Evolutionary conservation across 2,329 filamentous ascomycete species (phyloP).

Genomic region (Cladophialophora yegresii): DNA sequence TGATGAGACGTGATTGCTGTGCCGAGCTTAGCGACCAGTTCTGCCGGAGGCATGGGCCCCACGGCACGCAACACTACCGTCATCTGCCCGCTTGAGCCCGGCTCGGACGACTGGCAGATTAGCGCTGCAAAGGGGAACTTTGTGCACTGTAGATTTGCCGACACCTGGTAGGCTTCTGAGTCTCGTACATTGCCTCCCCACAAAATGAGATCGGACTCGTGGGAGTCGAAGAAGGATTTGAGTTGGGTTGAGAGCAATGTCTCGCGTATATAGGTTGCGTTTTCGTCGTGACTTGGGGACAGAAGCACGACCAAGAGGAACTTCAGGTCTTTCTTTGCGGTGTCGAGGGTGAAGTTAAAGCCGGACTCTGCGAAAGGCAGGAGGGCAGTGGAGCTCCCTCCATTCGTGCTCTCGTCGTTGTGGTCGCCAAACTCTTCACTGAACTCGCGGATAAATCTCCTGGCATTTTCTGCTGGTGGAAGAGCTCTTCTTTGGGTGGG

Average conservation of each 20-base stretch:
- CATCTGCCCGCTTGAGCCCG: conserved; percentile 65
- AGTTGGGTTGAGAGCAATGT: conserved; percentile 78
- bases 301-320: conserved; percentile 86
- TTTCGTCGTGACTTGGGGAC: conserved; percentile 94
- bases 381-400: conserved; percentile 7
- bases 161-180: conserved; percentile 90
- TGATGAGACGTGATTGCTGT: conserved; percentile 72
- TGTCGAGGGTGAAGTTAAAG: conserved; percentile 87
- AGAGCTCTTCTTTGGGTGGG: conserved; percentile 67
- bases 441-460: conserved; percentile 87
- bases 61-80: conserved; percentile 78
- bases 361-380: conserved; percentile 84
- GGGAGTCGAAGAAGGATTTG: conserved; percentile 70
- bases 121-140: conserved; percentile 90
- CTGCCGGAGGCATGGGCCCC: conserved; percentile 68
- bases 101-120: conserved; percentile 82
- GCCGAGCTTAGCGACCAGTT: conserved; percentile 75
- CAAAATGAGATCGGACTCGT: conserved; percentile 75
- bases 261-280: conserved; percentile 74
- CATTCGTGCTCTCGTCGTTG: conserved; percentile 37
- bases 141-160: conserved; percentile 81
- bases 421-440: conserved; percentile 85
- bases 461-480: conserved; percentile 82
- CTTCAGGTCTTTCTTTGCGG: conserved; percentile 86
- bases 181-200: conserved; percentile 95